Evolutionary conservation across 495 filamentous ascomycete genomes (phyloP).

Genomic region (Copromyces sp.): DNA sequence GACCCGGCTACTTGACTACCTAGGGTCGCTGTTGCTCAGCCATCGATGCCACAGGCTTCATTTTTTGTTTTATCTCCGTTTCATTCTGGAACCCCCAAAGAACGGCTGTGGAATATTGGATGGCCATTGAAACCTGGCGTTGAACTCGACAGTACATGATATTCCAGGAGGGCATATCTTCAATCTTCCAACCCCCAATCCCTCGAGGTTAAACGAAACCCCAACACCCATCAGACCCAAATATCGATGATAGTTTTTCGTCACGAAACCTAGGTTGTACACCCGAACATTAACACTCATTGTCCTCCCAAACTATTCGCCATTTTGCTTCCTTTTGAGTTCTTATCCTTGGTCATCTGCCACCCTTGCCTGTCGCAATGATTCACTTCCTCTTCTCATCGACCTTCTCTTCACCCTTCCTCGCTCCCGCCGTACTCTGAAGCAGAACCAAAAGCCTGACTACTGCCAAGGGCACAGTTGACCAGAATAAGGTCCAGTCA

Average conservation of each 20-base stretch:
- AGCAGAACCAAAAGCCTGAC: conserved; percentile 11
- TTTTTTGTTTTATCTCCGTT: not conserved
- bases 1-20: not conserved
- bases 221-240: not conserved
- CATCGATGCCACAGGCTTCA: not conserved
- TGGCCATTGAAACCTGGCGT: not conserved
- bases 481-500: conserved; percentile 10
- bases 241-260: not conserved
- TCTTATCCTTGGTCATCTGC: not conserved
- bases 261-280: not conserved
- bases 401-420: not conserved
- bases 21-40: not conserved
- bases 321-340: not conserved
- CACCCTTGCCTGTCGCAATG: not conserved
- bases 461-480: conserved; percentile 3
- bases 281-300: not conserved
- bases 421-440: conserved; percentile 8
- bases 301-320: not conserved
- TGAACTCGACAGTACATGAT: not conserved
- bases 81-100: not conserved
- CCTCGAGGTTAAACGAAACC: not conserved
- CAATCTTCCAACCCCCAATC: not conserved
- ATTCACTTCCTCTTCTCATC: not conserved
- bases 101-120: not conserved
- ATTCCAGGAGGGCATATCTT: not conserved